Evolutionary conservation across 2,329 filamentous ascomycete species (phyloP), one percentile per base, ranked within the genome.

Genomic region (Aschersonia sp.): DNA sequence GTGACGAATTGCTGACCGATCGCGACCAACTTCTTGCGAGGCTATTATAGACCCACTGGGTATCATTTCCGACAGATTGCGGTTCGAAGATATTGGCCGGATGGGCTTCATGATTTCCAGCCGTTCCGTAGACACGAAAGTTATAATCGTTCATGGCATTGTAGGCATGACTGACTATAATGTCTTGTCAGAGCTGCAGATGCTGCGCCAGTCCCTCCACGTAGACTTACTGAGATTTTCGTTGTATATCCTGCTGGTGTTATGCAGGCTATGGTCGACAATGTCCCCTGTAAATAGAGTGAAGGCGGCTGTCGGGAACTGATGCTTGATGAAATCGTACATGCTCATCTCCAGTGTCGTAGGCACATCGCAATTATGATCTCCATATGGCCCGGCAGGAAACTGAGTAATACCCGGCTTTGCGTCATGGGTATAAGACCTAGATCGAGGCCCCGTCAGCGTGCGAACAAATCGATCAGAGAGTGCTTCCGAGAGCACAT

Each of bases 231-330:
- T 60, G 35, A 57, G 53, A 7, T 55, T 46, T 30, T 55, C 49
- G 44, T 64, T 65, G 45, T 63, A 60, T 11, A 54, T 45, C 43
- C 55, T 47, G 29, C 62, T 64, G 1, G 68, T 71, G 47, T 67
- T 63, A 68, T 69, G 71, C 40, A 71, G 54, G 4, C 65, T 67
- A 46, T 75, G 72, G 48, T 76, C 71, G 10, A 77, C 63, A 32
- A 79, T 66, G 51, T 79, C 76, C 6, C 76, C 76, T 0, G 76
- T 79, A 59, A 77, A 79, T 43, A 79, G 64, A n/a, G 68, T 63
- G 50, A 79, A 77, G 2, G 66, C 64, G 0, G 71, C 67, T 46
- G 73, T 59, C 1, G 68, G 68, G 1, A 65, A 67, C 9, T 72
- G 50, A 6, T 61, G 53, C 42, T 62, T 64, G 53, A 79, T 75